These are phyloP conservation scores for Colletotrichum musicola DNA, from an alignment of 2,329 filamentous ascomycete genomes.

Conservation along the genomic window DNA sequence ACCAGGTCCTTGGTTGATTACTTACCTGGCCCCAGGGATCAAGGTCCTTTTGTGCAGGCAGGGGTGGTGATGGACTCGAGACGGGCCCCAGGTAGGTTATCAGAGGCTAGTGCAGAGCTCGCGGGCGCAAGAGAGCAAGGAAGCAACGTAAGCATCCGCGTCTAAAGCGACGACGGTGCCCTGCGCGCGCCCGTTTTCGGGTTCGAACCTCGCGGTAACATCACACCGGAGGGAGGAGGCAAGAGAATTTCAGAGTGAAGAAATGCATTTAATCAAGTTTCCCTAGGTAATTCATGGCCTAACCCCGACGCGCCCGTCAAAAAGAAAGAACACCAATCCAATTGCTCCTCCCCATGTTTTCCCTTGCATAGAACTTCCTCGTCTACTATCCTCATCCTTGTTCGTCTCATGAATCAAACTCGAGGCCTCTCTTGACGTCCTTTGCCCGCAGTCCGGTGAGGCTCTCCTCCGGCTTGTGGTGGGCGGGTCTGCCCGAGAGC, in stretches of 20 bases:
- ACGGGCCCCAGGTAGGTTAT: too few relatives aligned
- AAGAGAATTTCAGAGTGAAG: too few relatives aligned
- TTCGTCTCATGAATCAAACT: conserved; percentile 34
- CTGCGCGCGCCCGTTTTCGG: too few relatives aligned
- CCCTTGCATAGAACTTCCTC: conserved; percentile 8
- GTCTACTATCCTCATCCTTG: background rate
- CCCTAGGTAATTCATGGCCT: conserved; percentile 34
- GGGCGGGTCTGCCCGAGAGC: conserved; percentile 77
- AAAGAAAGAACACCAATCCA: conserved; percentile 13
- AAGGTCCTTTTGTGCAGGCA: too few relatives aligned
- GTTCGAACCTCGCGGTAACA: too few relatives aligned
- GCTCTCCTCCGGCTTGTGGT: conserved; percentile 62
- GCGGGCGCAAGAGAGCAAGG: too few relatives aligned
- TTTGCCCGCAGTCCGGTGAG: conserved; percentile 68
- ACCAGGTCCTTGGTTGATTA: too few relatives aligned
- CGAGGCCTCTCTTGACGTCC: conserved; percentile 69
- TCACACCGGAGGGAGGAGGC: background rate
- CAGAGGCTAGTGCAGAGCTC: too few relatives aligned
- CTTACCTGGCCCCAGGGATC: too few relatives aligned
- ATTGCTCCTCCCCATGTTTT: conserved; percentile 19
- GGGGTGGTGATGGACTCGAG: too few relatives aligned
- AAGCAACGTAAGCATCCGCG: background rate
- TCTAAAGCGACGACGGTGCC: background rate
- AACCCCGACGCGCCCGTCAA: conserved; percentile 34
- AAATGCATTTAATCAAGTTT: conserved; percentile 28